These are phyloP conservation scores for Populus hybrid DNA, from an alignment of 441 rosid genomes.

Conservation along the genomic window DNA sequence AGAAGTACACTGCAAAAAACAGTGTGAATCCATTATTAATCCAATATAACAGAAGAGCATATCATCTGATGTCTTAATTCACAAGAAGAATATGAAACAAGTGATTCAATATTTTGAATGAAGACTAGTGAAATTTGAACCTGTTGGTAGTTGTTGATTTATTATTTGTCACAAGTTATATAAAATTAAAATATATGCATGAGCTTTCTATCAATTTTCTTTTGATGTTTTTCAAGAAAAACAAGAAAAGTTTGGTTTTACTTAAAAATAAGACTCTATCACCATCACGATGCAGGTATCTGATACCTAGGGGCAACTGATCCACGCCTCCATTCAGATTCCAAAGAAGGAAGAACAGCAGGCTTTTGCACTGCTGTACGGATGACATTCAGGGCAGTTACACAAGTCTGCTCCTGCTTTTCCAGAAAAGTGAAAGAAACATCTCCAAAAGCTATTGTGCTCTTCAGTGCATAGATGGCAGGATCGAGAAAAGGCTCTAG, in stretches of 20 bases:
- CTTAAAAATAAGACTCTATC: conserved; percentile 9
- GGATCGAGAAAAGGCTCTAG: conserved; percentile 86
- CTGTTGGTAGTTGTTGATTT: conserved; percentile 3
- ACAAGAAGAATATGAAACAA: conserved; percentile 5
- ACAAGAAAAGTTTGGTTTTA: background rate
- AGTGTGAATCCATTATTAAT: conserved; percentile 25
- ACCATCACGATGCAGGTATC: conserved; percentile 13
- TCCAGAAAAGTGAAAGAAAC: conserved; percentile 48
- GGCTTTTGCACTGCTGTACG: conserved; percentile 71
- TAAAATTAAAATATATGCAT: conserved; percentile 1
- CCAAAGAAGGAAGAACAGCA: conserved; percentile 78
- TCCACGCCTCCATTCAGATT: conserved; percentile 82
- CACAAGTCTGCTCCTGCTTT: conserved; percentile 61
- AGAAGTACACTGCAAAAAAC: conserved; percentile 73
- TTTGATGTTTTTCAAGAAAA: background rate
- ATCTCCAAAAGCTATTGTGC: conserved; percentile 65
- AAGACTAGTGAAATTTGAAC: background rate
- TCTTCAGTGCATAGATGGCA: conserved; percentile 51
- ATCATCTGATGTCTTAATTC: background rate
- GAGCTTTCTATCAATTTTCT: background rate
- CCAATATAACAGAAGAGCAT: conserved; percentile 1
- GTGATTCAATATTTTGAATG: conserved; percentile 4
- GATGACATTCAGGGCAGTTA: conserved; percentile 61
- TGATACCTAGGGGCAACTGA: conserved; percentile 82
- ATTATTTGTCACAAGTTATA: background rate